A percentile compares a stretch with the other conserved stretches of the same genome.
phyloP scores from a whole-genome alignment of 192 early-diverging fungal genomes.

The Thamnidium elegans region DNA sequence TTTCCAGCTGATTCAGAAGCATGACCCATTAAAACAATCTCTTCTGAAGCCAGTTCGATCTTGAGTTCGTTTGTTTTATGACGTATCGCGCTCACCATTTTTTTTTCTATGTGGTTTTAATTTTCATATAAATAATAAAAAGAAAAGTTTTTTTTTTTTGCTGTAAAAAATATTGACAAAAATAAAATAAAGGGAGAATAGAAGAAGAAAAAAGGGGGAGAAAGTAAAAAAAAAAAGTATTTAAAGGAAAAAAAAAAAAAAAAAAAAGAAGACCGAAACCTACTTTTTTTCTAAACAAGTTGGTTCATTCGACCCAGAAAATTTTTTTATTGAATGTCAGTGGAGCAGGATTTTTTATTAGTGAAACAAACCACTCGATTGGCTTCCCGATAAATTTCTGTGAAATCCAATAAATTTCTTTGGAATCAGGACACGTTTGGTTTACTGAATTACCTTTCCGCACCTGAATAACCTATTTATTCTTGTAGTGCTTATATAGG shows the following conservation, averaged over 20 bases:
- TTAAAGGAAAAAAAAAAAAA: not conserved
- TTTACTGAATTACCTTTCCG: too few species aligned
- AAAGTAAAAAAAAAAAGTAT: not conserved
- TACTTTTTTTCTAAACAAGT: too few species aligned
- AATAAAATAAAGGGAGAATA: not conserved
- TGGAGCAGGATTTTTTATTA: too few species aligned
- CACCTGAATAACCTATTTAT: too few species aligned
- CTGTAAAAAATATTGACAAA: not conserved
- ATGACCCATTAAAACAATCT: conserved; percentile 17
- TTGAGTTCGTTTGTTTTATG: conserved; percentile 17
- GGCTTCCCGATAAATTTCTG: too few species aligned
- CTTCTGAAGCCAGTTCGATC: conserved; percentile 19
- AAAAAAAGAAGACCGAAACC: not conserved
- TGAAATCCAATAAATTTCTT: too few species aligned
- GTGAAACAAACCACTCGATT: too few species aligned
- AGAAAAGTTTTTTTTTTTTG: not conserved
- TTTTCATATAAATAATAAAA: not conserved
- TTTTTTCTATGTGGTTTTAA: not conserved
- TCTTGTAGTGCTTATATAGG: too few species aligned
- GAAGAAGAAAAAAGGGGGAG: not conserved
- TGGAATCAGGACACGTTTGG: too few species aligned
- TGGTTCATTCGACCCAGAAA: too few species aligned
- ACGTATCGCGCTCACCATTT: not conserved
- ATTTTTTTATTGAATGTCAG: too few species aligned
- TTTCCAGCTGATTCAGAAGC: conserved; percentile 41